Evolutionary conservation across 2,329 filamentous ascomycete species (phyloP).

Genomic region (Xylariales sp.): DNA sequence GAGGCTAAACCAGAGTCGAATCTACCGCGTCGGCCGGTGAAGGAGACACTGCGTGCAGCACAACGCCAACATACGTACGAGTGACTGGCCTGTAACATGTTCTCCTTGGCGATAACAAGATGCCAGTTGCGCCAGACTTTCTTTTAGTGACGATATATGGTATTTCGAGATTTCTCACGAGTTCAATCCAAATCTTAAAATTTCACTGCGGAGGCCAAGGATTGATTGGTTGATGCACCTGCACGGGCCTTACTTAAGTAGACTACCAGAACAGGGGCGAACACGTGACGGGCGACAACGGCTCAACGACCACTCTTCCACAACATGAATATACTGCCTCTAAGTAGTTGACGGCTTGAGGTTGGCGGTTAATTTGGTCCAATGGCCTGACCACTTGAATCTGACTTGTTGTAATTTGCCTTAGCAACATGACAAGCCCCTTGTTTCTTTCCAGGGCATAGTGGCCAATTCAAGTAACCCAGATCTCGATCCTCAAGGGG

Average conservation of each 20-base stretch:
- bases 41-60: slow-evolving; percentile 14
- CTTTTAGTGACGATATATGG: too few relatives aligned
- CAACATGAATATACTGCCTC: neutral
- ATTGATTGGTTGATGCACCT: slow-evolving; percentile 3
- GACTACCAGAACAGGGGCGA: neutral
- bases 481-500: too few relatives aligned
- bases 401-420: neutral
- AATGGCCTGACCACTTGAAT: too few relatives aligned
- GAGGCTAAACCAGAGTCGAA: slow-evolving; percentile 7
- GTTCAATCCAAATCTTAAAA: neutral
- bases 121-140: too few relatives aligned
- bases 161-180: slow-evolving; percentile 5
- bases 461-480: too few relatives aligned
- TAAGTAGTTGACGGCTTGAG: too few relatives aligned
- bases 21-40: slow-evolving; percentile 9
- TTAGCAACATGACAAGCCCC: neutral
- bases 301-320: too few relatives aligned
- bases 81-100: slow-evolving; percentile 23
- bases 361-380: too few relatives aligned
- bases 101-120: too few relatives aligned
- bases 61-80: slow-evolving; percentile 29
- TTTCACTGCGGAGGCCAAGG: neutral
- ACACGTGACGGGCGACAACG: neutral
- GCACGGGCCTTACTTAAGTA: too few relatives aligned
- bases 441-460: too few relatives aligned